Evolutionary conservation across 441 rosid genomes (phyloP).

Genomic region (Flueggea neowawraea): DNA sequence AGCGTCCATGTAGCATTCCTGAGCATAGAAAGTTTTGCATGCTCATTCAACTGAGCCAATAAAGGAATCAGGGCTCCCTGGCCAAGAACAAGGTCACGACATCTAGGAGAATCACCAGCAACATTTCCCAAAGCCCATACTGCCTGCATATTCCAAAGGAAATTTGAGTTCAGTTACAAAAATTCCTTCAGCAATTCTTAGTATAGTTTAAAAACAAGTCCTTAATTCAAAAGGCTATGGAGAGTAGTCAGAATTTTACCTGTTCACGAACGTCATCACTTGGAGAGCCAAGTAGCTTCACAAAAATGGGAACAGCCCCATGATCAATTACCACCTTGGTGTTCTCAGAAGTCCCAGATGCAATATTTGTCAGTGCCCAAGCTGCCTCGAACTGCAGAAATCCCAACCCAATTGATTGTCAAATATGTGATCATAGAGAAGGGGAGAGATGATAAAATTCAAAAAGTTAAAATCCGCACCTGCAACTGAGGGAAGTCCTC

Average conservation of each 20-base stretch:
- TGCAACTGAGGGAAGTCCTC: constrained; percentile 81
- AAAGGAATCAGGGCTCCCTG: constrained; percentile 68
- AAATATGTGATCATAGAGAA: background rate
- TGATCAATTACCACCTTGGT: constrained; percentile 81
- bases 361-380: constrained; percentile 84
- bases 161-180: background rate
- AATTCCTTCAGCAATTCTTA: background rate
- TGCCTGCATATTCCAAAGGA: constrained; percentile 39
- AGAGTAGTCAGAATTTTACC: constrained; percentile 33
- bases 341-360: constrained; percentile 88
- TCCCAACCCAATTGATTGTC: background rate
- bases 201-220: too few relatives aligned
- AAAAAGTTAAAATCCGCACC: constrained; percentile 24
- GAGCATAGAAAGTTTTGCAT: constrained; percentile 84
- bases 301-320: constrained; percentile 80
- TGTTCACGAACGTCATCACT: constrained; percentile 92
- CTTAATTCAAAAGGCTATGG: background rate
- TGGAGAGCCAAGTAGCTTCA: constrained; percentile 75
- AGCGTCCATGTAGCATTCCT: constrained; percentile 97
- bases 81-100: constrained; percentile 84
- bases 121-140: constrained; percentile 95
- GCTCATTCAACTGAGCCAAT: constrained; percentile 67
- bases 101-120: constrained; percentile 91
- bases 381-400: constrained; percentile 75
- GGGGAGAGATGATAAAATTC: background rate